Base-by-base conservation (phyloP, 177 flowering plant species). In the Viscum album region DNA sequence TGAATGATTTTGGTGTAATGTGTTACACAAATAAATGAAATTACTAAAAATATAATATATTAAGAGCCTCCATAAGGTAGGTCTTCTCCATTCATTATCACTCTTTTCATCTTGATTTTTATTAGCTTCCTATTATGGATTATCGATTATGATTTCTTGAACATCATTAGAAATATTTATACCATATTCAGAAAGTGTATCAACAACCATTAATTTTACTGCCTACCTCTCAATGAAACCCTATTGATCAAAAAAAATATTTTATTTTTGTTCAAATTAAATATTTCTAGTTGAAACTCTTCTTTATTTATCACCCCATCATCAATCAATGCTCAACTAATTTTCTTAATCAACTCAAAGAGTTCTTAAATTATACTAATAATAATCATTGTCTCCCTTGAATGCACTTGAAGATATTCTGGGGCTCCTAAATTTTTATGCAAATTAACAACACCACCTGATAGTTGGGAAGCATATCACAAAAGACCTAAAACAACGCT, bases 141-240 rank as follows among this genome's bases (percentile, higher is more conserved):
- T 93, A 77, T 88, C 96, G 47, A 93, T 93, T 73, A 93, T 93
- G 74, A 86, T 87, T 75, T 93, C 97, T 50, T 90, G 89, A 47
- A 93, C 96, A 78, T 89, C 90, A 78, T 91, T 96, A 12, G 96
- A 89, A 64, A 93, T 94, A 81, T 93, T 93, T 97, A 93, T 93
- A n/a, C 97, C 97, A 82, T 96, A 89, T 85, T 93, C 98, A 34
- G 98, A 97, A 76, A 91, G 92, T 23, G 98, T 93, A 68, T 97
- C 98, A 43, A 93, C 98, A n/a, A 93, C 98, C 98, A 93, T 93
- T 88, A 91, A 97, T 76, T 93, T 93, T 73, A 93, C 97, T 96
- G 90, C 97, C 79, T 93, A 94, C 71, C 98, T 85, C 81, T 93
- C 98, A 70, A 93, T 93, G 77, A 85, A 93, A 43, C 98, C 97